Evolutionary conservation across 2,329 filamentous ascomycete species (phyloP), one percentile per base, ranked within the genome.

Genomic region (Penicillium sp.): DNA sequence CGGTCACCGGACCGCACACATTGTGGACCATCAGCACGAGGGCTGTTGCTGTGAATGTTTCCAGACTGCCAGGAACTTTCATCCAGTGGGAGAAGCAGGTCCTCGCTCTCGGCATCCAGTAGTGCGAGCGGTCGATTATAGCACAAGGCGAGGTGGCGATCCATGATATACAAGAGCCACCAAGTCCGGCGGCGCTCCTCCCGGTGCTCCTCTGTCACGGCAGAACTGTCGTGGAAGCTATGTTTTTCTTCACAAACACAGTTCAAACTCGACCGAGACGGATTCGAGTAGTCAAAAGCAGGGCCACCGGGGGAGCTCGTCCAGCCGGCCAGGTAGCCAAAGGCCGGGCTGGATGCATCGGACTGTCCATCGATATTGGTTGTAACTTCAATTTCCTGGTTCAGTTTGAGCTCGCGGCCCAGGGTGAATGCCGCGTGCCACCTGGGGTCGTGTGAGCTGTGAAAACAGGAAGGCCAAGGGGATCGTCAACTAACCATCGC

Each of bases 361-460:
- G 58, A 56, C 12, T 66, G 59, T 15, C 48, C 58, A 27, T 69
- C 63, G 4, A 62, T 49, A 44, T 58, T 63, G 1, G 67, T 60
- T n/a, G 62, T 61, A 13, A 66, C 61, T 47, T 71, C 68, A 28
- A 95, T 76, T 70, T 96, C 91, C 52, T 89, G 83, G 40, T 90
- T 89, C 12, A 96, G 77, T 72, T 92, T 92, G 49, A 95, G 76
- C 70, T 95, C 90, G 60, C 90, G 81, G 6, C 90, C 90, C 47
- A 96, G 76, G 28, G 89, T 90, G 86, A 90, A 96, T 3, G 91
- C 91, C 0, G 89, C 88, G 67, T 95, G 93, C 91, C 91, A 96
- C 67, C 67, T 70, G 44, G 2, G 20, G 9, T 29, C 3, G 13
- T 20, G 45, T 58, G 24, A 55, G 47, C 46, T 20, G 39, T 24